Evolutionary conservation across 2,329 filamentous ascomycete species (phyloP).

Genomic region (Leptographium wingfieldii): DNA sequence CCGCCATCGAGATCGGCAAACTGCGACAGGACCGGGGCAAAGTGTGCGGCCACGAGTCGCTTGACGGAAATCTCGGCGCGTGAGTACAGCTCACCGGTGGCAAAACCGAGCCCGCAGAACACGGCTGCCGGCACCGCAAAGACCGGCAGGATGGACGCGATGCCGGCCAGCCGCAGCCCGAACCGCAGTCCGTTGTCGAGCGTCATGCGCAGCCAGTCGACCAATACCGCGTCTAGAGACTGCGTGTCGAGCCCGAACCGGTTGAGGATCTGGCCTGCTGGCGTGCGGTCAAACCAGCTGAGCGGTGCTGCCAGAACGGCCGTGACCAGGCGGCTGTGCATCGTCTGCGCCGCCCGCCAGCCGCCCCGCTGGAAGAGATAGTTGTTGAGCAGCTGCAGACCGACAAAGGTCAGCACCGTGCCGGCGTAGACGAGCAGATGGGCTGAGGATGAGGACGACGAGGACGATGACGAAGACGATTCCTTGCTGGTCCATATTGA

Average conservation of each 20-base stretch:
- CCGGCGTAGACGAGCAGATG: conserved; percentile 3
- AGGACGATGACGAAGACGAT: background rate
- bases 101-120: conserved; percentile 24
- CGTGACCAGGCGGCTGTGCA: conserved; percentile 63
- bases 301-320: conserved; percentile 75
- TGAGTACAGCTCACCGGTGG: conserved; percentile 31
- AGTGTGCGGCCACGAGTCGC: conserved; percentile 25
- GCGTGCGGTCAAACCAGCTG: conserved; percentile 79
- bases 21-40: conserved; percentile 43
- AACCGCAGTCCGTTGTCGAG: conserved; percentile 2
- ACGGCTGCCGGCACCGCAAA: conserved; percentile 28
- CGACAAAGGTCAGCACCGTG: background rate
- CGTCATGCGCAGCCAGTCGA: conserved; percentile 3
- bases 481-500: conserved; percentile 11
- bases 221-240: conserved; percentile 46
- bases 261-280: conserved; percentile 85
- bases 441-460: too few relatives aligned
- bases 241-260: conserved; percentile 91
- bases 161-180: conserved; percentile 22
- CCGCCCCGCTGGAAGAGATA: conserved; percentile 39
- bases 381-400: conserved; percentile 10
- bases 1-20: conserved; percentile 27
- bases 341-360: conserved; percentile 54
- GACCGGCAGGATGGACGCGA: conserved; percentile 29
- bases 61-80: conserved; percentile 30